Evolutionary conservation across 305 asterid species (phyloP).

Genomic region (Fraxinus greggii): DNA sequence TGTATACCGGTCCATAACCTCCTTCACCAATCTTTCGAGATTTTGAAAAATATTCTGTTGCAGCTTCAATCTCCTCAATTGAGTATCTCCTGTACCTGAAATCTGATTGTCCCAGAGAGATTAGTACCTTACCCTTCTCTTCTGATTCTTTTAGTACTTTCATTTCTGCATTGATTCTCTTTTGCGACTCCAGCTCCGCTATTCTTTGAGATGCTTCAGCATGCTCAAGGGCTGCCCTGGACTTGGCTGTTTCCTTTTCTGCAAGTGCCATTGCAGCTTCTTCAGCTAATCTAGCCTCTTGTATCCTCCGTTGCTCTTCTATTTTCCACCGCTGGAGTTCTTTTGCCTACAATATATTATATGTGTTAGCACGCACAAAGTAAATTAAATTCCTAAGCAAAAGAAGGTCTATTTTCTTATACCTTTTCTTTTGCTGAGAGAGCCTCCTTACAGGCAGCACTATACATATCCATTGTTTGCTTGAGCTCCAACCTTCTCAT

Average conservation of each 20-base stretch:
- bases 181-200: conserved; percentile 66
- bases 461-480: conserved; percentile 82
- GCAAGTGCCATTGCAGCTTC: conserved; percentile 60
- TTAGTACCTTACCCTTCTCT: conserved; percentile 32
- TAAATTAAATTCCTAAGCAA: not conserved
- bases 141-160: conserved; percentile 51
- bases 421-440: conserved; percentile 73
- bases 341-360: conserved; percentile 41
- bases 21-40: conserved; percentile 76
- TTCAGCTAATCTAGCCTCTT: conserved; percentile 64
- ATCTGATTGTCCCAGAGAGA: conserved; percentile 31
- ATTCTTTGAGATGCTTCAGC: conserved; percentile 69
- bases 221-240: conserved; percentile 57
- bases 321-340: conserved; percentile 76
- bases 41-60: conserved; percentile 58
- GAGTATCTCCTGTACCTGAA: conserved; percentile 62
- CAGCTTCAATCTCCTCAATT: conserved; percentile 66
- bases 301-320: conserved; percentile 61
- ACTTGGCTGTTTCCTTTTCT: conserved; percentile 55
- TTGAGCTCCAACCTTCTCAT: conserved; percentile 73
- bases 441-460: conserved; percentile 76
- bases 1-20: conserved; percentile 75
- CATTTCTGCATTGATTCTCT: conserved; percentile 62
- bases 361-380: conserved; percentile 1
- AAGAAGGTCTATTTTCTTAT: conserved; percentile 3